Conservation (phyloP, 2,329 filamentous ascomycete species). For the Sphaerulina populicola region DNA sequence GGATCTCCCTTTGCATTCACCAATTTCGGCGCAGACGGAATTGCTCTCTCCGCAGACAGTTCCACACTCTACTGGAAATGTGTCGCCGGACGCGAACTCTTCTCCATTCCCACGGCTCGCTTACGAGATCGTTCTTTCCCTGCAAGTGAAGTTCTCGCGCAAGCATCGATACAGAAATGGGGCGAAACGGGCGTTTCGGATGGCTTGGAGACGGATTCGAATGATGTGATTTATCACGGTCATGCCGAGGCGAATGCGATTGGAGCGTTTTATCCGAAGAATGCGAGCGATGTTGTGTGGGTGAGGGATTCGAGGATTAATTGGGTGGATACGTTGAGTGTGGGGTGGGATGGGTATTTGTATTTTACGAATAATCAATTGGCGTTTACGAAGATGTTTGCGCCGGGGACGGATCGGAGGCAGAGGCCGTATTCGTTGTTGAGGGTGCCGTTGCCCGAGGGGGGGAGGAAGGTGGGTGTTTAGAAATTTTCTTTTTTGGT, state of each 20-base stretch:
- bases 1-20: slow-evolving; percentile 33
- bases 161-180: slow-evolving; percentile 37
- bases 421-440: slow-evolving; percentile 40
- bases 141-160: slow-evolving; percentile 39
- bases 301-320: slow-evolving; percentile 43
- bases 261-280: slow-evolving; percentile 40
- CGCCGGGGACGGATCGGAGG: slow-evolving; percentile 38
- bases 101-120: slow-evolving; percentile 38
- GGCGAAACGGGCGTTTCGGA: slow-evolving; percentile 46
- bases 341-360: slow-evolving; percentile 41
- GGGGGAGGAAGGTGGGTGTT: slow-evolving; percentile 35
- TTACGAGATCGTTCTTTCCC: slow-evolving; percentile 34
- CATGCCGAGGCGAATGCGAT: slow-evolving; percentile 46
- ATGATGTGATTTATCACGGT: slow-evolving; percentile 43
- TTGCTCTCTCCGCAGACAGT: slow-evolving; percentile 44
- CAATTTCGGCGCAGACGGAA: slow-evolving; percentile 45
- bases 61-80: slow-evolving; percentile 42
- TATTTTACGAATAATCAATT: slow-evolving; percentile 50
- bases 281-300: slow-evolving; percentile 38
- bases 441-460: slow-evolving; percentile 36
- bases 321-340: slow-evolving; percentile 43
- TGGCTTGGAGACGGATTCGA: slow-evolving; percentile 47
- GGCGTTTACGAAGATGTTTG: slow-evolving; percentile 32
- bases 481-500: neutral
- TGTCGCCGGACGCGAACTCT: slow-evolving; percentile 40